phyloP scores from a whole-genome alignment of 441 rosid genomes.

The Croton setiger region DNA sequence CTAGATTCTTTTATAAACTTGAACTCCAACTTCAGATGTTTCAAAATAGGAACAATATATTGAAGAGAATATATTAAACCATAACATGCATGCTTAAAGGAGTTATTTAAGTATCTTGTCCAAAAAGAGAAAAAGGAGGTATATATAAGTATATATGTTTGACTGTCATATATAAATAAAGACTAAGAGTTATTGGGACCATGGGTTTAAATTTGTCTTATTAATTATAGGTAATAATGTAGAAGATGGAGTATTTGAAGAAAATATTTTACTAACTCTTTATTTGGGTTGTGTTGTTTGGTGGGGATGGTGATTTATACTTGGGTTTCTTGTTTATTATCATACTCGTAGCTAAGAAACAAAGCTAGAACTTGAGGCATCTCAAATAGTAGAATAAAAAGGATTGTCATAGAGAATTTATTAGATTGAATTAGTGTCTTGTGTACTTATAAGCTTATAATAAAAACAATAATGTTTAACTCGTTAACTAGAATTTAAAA shows the following conservation, averaged over 20 bases:
- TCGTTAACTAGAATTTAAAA: too few relatives aligned
- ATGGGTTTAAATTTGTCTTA: background rate
- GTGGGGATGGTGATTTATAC: background rate
- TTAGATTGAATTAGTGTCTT: too few relatives aligned
- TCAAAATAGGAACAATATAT: background rate
- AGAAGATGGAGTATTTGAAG: too few relatives aligned
- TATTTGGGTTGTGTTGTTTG: background rate
- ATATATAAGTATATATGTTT: too few relatives aligned
- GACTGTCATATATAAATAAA: too few relatives aligned
- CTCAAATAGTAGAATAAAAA: background rate
- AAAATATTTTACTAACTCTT: background rate
- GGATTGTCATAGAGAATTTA: background rate
- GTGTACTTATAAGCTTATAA: too few relatives aligned
- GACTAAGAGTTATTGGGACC: background rate
- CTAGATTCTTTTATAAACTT: background rate
- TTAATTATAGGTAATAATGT: too few relatives aligned
- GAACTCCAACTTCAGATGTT: background rate
- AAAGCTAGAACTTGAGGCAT: background rate
- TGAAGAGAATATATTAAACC: background rate
- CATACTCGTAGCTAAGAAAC: background rate
- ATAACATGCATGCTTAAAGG: background rate
- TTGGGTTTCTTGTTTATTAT: background rate
- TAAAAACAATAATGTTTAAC: too few relatives aligned
- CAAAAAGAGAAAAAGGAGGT: too few relatives aligned
- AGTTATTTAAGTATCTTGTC: too few relatives aligned